Evolutionary conservation across 1,284 basidiomycete genomes (phyloP).

Genomic region (Cutaneotrichosporon mucoides): DNA sequence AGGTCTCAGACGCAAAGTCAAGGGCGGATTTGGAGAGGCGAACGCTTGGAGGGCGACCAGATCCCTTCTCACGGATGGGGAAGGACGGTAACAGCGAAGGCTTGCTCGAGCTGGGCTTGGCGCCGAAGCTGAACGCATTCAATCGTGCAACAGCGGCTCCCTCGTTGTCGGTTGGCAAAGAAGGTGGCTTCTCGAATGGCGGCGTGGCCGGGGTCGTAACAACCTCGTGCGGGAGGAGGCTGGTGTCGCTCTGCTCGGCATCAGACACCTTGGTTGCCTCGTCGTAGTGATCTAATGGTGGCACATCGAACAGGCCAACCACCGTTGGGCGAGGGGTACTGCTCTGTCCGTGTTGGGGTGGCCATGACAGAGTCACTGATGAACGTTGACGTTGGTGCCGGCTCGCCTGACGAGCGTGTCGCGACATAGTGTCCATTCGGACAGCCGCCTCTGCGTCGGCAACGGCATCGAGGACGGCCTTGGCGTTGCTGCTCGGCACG

Average conservation of each 20-base stretch:
- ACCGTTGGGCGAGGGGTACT: constrained; percentile 3
- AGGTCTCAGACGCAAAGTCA: constrained; percentile 2
- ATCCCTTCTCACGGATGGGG: constrained; percentile 2
- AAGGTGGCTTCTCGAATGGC: constrained; percentile 11
- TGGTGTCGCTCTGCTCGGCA: constrained; percentile 5
- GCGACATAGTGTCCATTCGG: not conserved
- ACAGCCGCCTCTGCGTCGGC: not conserved
- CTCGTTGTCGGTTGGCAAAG: constrained; percentile 12
- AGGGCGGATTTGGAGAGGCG: constrained; percentile 3
- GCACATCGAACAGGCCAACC: constrained; percentile 14
- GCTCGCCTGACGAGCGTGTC: constrained; percentile 8
- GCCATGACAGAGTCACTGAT: constrained; percentile 16
- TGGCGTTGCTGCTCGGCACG: constrained; percentile 4
- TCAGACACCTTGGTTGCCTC: constrained; percentile 2
- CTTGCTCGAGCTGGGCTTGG: constrained; percentile 24
- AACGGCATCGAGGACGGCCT: not conserved
- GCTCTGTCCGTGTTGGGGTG: constrained; percentile 6
- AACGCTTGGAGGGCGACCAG: constrained; percentile 13
- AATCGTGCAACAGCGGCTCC: constrained; percentile 22
- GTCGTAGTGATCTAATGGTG: constrained; percentile 5
- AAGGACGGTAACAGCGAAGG: constrained; percentile 15
- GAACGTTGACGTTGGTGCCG: constrained; percentile 18
- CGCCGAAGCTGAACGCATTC: constrained; percentile 38
- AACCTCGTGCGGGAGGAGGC: constrained; percentile 21
- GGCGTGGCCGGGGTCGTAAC: constrained; percentile 37